These are phyloP conservation scores for Agrocybe chaxingu DNA, from an alignment of 768 basidiomycete genomes.

Conservation along the genomic window DNA sequence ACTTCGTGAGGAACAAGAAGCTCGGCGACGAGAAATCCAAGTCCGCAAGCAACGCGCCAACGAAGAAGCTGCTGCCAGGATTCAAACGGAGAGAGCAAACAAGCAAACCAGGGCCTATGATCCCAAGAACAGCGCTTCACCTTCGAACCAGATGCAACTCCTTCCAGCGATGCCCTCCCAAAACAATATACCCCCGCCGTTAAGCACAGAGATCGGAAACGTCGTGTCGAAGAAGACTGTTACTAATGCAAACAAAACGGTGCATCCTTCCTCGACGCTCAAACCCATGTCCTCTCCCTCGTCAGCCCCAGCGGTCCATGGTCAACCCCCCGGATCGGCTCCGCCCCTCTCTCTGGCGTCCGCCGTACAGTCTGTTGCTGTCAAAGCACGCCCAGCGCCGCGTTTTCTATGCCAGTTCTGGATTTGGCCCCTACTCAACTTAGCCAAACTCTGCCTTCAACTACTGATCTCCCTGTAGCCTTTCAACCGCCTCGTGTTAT, in stretches of 20 bases:
- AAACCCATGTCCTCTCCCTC: not conserved
- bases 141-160: not conserved
- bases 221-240: constrained; percentile 8
- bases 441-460: too few relatives aligned
- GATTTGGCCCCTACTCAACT: too few relatives aligned
- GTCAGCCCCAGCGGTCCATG: too few relatives aligned
- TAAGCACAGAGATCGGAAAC: constrained; percentile 6
- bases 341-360: too few relatives aligned
- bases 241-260: not conserved
- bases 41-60: constrained; percentile 26
- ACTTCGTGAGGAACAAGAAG: constrained; percentile 27
- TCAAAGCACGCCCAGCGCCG: too few relatives aligned
- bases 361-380: too few relatives aligned
- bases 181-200: constrained; percentile 2
- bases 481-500: too few relatives aligned
- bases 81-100: constrained; percentile 11
- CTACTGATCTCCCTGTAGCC: too few relatives aligned
- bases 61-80: constrained; percentile 23
- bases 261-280: not conserved
- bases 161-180: not conserved
- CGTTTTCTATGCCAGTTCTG: too few relatives aligned
- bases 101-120: constrained; percentile 8
- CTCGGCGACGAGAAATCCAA: constrained; percentile 24
- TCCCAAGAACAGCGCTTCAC: constrained; percentile 16
- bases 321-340: too few relatives aligned